Evolutionary conservation across 306 rosid species (phyloP).

Genomic region (Styphnolobium japonicum): DNA sequence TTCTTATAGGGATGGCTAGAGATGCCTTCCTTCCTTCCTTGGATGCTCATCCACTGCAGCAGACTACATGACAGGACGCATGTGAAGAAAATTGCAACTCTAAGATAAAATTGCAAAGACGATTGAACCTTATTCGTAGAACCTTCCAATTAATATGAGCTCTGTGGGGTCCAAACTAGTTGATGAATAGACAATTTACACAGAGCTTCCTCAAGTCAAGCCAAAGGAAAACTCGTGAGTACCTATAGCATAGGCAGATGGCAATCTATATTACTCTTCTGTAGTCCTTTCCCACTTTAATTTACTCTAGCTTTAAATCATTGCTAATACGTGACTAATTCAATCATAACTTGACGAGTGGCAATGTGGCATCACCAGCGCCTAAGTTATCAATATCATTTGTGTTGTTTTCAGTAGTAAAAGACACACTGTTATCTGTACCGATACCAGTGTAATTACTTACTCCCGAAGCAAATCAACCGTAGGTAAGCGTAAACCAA

Average conservation of each 20-base stretch:
- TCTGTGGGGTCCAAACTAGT: not conserved
- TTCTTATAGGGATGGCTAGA: too few relatives aligned
- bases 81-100: not conserved
- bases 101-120: not conserved
- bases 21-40: not conserved
- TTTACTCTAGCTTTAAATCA: not conserved
- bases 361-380: not conserved
- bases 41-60: not conserved
- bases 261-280: not conserved
- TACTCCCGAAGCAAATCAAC: too few relatives aligned
- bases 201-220: not conserved
- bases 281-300: not conserved
- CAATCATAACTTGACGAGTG: not conserved
- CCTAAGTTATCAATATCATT: not conserved
- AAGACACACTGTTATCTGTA: too few relatives aligned
- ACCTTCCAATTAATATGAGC: not conserved
- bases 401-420: too few relatives aligned
- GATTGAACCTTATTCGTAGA: not conserved
- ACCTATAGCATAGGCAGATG: not conserved
- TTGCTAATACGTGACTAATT: not conserved
- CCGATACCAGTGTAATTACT: too few relatives aligned
- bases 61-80: not conserved
- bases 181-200: not conserved
- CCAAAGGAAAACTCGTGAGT: not conserved
- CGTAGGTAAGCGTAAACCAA: not conserved